phyloP scores from a whole-genome alignment of 495 filamentous ascomycete species.

The Aspergillus incahuasiensis region DNA sequence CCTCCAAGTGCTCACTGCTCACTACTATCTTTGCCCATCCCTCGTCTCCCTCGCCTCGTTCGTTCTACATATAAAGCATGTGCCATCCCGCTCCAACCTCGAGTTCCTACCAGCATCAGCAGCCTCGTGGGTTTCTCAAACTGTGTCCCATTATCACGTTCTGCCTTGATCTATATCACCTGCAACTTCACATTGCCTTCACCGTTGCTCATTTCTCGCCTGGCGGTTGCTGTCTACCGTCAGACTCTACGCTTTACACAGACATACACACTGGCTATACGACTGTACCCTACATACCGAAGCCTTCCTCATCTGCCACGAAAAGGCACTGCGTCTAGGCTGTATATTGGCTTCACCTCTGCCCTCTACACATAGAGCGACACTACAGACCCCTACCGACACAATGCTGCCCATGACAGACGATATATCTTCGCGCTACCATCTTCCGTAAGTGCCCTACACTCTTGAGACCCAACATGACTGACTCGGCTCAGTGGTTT shows the following conservation, averaged over 20 bases:
- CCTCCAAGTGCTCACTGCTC: conserved; percentile 8
- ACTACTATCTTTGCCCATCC: conserved; percentile 7
- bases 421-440: conserved; percentile 32
- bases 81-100: conserved; percentile 18
- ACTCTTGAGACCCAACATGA: conserved; percentile 9
- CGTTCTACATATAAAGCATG: conserved; percentile 28
- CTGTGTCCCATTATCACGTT: conserved; percentile 5
- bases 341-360: background rate
- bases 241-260: background rate
- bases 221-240: background rate
- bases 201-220: conserved; percentile 11
- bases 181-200: background rate
- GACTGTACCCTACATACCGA: background rate
- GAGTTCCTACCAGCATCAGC: conserved; percentile 11
- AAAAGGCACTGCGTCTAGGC: background rate
- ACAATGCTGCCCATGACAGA: conserved; percentile 31
- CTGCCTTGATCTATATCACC: conserved; percentile 16
- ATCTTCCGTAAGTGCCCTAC: conserved; percentile 36
- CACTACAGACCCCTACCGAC: conserved; percentile 24
- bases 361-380: background rate
- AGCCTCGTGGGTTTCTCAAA: conserved; percentile 18
- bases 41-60: conserved; percentile 18
- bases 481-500: conserved; percentile 17
- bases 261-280: background rate
- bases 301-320: background rate